Percentiles rank a stretch among this genome's conserved stretches.
Evolutionary conservation across 805 yeast genomes (phyloP).

Genomic region (Scheffersomyces ergatensis): DNA sequence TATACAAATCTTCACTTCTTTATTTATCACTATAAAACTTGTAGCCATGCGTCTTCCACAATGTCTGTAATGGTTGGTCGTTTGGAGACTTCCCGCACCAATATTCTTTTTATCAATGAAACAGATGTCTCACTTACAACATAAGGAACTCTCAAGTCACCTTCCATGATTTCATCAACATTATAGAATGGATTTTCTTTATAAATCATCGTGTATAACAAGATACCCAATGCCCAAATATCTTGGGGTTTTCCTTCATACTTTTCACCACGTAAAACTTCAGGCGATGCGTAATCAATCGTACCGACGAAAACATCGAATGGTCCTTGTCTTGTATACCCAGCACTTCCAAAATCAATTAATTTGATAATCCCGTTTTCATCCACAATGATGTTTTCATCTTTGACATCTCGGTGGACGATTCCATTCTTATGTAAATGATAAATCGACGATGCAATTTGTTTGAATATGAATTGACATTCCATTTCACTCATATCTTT

Average conservation of each 20-base stretch:
- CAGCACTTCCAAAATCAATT: constrained; percentile 95
- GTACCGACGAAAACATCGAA: constrained; percentile 98
- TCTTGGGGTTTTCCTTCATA: constrained; percentile 95
- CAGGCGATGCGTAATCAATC: constrained; percentile 96
- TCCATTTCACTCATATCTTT: constrained; percentile 78
- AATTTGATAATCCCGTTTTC: constrained; percentile 75
- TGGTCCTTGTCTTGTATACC: constrained; percentile 86
- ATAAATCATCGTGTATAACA: constrained; percentile 84
- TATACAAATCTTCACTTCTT: no score
- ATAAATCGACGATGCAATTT: constrained; percentile 71
- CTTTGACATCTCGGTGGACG: constrained; percentile 92
- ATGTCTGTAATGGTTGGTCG: constrained; percentile 78
- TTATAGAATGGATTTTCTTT: constrained; percentile 95
- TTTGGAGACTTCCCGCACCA: constrained; percentile 61
- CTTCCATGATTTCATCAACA: constrained; percentile 94
- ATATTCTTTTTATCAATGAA: constrained; percentile 58
- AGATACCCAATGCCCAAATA: constrained; percentile 93
- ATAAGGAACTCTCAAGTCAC: constrained; percentile 71
- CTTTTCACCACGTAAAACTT: constrained; percentile 82
- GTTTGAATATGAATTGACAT: constrained; percentile 74
- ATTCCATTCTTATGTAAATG: constrained; percentile 85
- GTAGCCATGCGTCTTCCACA: constrained; percentile 65
- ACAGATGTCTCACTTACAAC: constrained; percentile 62
- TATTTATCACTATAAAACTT: not conserved
- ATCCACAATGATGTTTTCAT: constrained; percentile 89